Evolutionary conservation across 2,329 filamentous ascomycete genomes (phyloP), one percentile per base, ranked within the genome.

Genomic region (Beauveria sp.): DNA sequence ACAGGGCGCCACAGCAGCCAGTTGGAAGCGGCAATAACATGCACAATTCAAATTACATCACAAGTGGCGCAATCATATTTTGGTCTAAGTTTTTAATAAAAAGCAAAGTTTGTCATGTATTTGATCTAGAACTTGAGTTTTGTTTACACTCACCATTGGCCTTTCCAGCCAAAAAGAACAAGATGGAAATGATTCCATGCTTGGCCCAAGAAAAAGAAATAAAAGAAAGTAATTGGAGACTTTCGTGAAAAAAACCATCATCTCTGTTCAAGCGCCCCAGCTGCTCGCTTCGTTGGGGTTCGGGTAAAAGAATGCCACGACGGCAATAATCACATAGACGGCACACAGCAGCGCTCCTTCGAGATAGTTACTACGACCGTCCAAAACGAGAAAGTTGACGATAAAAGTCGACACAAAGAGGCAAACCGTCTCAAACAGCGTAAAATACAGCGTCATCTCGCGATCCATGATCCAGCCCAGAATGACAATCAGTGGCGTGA

Each of bases 341-440:
- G 86, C 82, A 65, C 85, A 86, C 30, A 90, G 72, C 47, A 90
- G 71, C 1, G 87, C 86, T 16, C 91, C 91, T 75, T 96, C 91
- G 14, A 96, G 83, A 68, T 95, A 96, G 71, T 96, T 96, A 71
- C 87, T 91, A 71, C 91, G 83, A 12, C 91, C 91, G 69, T 96
- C 91, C 63, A 93, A 78, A 54, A 96, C 91, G 63, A 96, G 76
- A 71, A 95, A 96, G 75, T 93, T 95, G 74, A 93, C 90, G 65
- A 96, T 91, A 65, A 96, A 86, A 8, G 91, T 87, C 57, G 86
- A 89, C 57, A 93, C 85, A 73, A 96, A 96, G 69, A 96, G 83
- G 61, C 88, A 90, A 24, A 95, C 89, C 0, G 91, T 96, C 81
- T 96, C 91, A 74, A 96, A 96, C 54, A 91, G 81, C 63, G 91